These are phyloP conservation scores for Sanghuangporus weigelae DNA, from an alignment of 1,284 basidiomycete genomes.

Conservation along the genomic window DNA sequence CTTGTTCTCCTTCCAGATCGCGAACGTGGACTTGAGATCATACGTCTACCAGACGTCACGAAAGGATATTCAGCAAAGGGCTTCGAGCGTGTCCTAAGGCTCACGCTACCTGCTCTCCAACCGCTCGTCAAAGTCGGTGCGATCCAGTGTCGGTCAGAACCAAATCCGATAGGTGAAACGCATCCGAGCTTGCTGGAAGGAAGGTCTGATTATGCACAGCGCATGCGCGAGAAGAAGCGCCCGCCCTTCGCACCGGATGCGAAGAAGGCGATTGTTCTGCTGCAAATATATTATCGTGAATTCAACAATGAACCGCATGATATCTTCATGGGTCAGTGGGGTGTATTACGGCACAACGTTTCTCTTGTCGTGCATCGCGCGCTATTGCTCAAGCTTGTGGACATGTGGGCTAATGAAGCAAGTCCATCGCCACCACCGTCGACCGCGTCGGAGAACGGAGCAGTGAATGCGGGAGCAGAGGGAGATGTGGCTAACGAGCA, in stretches of 20 bases:
- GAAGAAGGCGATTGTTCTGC: conserved; percentile 35
- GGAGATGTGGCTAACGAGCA: not conserved
- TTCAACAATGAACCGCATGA: conserved; percentile 21
- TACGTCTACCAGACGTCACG: conserved; percentile 20
- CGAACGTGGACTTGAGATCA: conserved; percentile 33
- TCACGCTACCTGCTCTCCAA: conserved; percentile 33
- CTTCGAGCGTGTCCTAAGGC: conserved; percentile 21
- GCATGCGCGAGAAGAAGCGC: conserved; percentile 15
- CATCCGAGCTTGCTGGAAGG: conserved; percentile 8
- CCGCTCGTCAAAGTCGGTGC: conserved; percentile 24
- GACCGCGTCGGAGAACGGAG: not conserved
- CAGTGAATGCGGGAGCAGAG: not conserved
- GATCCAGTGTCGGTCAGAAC: conserved; percentile 40
- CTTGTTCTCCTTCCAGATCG: conserved; percentile 39
- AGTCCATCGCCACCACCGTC: not conserved
- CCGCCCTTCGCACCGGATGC: conserved; percentile 31
- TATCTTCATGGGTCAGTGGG: conserved; percentile 5
- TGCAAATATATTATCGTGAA: conserved; percentile 27
- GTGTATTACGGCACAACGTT: conserved; percentile 21
- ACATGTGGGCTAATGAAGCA: conserved; percentile 9
- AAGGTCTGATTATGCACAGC: conserved; percentile 6
- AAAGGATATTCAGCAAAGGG: not conserved
- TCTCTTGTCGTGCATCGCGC: conserved; percentile 38
- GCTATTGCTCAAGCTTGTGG: conserved; percentile 25
- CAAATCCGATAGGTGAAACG: conserved; percentile 33